Base-by-base conservation (phyloP, 2,329 filamentous ascomycete species). In the Penicillium sp. region DNA sequence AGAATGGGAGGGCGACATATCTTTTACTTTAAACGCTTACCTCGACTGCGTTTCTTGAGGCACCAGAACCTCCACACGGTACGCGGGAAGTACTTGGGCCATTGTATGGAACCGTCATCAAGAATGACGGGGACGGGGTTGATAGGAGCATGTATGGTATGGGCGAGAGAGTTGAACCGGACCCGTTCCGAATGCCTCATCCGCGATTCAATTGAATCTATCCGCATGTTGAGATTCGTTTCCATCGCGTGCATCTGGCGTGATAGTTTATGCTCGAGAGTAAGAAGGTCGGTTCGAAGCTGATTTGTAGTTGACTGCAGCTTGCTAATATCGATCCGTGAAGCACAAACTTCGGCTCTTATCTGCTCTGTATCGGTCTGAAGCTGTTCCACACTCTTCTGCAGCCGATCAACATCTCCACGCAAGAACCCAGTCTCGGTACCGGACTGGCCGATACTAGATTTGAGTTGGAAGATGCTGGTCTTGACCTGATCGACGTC, bases 31-130 rank as follows among this genome's bases (percentile, higher is more conserved):
- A 32, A 21, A 32, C 27, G 64, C 72, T 73, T 59, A 75, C 72
- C 55, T 58, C 70, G 59, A 56, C 67, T 74, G 57, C 66, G 62
- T 59, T 72, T 72, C 61, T 74, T 74, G 46, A 75, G 57, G 52
- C 69, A 72, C 72, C 72, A 75, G 50, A 75, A 75, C 36, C 69
- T 65, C 71, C 71, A 73, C 7, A 75, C 70, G 1, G 69, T 72
- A 24, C 63, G 55, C 17, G 72, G 72, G 36, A 75, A 74, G 44
- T 70, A 73, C 26, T 68, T 56, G 4, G 72, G 72, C 62, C 64
- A 73, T 36, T 61, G 60, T 15, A 74, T 51, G 6, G 67, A 56
- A 10, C 72, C 72, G 54, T 74, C 68, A 7, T 65, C 63, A 32
- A 64, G 59, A 24, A 74, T 59, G 24, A 68, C 53, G 1, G 72